Conservation (phyloP, 202 grass and related monocot genomes). For the Cymbopogon flexuosus region DNA sequence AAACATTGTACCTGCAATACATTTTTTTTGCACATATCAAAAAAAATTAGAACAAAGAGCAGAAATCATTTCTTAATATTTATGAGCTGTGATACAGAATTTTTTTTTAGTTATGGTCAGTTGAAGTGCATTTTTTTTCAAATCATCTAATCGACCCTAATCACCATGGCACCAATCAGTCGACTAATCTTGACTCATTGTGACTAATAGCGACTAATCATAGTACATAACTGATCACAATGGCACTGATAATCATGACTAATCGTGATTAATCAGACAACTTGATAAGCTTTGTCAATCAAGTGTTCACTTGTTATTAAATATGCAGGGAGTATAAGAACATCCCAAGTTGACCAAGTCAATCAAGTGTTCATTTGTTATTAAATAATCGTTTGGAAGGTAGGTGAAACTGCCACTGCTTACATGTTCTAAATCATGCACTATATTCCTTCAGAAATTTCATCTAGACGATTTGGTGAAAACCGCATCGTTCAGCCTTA, state of each 20-base stretch:
- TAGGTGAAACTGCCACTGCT: background rate
- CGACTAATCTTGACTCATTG: background rate
- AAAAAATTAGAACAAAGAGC: slow-evolving; percentile 8
- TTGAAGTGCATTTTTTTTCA: background rate
- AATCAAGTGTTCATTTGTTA: background rate
- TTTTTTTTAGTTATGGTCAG: background rate
- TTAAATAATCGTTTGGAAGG: background rate
- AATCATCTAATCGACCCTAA: background rate
- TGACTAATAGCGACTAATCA: background rate
- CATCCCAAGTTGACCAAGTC: background rate
- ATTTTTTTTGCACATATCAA: slow-evolving; percentile 22
- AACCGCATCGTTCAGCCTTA: background rate
- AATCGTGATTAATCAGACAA: background rate
- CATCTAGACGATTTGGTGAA: background rate
- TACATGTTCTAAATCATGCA: background rate
- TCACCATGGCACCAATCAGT: background rate
- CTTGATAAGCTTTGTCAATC: background rate
- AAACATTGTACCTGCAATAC: slow-evolving; percentile 78
- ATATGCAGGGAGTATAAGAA: background rate
- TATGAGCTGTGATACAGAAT: background rate
- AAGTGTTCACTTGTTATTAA: background rate
- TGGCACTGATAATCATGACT: background rate
- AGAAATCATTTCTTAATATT: slow-evolving; percentile 6
- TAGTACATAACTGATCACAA: background rate
- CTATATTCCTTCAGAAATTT: background rate